Evolutionary conservation across 2,329 filamentous ascomycete genomes (phyloP), one percentile per base, ranked within the genome.

Genomic region (Ustilaginoidea virens): DNA sequence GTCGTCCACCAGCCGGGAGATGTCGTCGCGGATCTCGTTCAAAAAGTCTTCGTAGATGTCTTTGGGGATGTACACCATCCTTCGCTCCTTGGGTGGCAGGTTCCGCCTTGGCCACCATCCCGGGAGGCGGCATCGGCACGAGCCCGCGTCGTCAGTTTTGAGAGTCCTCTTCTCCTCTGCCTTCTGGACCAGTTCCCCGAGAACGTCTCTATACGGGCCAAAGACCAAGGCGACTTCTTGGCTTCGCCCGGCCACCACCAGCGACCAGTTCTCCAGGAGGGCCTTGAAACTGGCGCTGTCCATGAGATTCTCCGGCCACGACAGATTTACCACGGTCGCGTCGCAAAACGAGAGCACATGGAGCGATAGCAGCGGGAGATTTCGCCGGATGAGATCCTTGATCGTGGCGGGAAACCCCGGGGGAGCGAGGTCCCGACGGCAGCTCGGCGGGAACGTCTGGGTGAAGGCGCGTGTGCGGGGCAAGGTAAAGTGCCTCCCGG

Each of bases 41-140:
- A 35, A 18, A 10, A 35, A 22, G 7, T 32, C 27, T 3, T 32
- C 27, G 23, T 32, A 30, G 5, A 35, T 25, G 6, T 16, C 15
- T 25, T 35, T 27, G 11, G 33, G 33, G 13, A 35, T 29, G n/a
- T 29, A 32, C 14, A 35, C 30, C 27, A 32, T 35, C 23, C 33
- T 31, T 16, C 20, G 24, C 16, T 35, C 30, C 21, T 25, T 12
- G 5, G 23, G 18, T 11, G 28, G 19, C 3, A 28, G 21, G 3
- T 13, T 32, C 23, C 30, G 23, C 19, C 27, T 28, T 17, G 19
- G 20, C 23, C 23, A 30, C 27, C 33, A 30, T 5, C 22, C 19
- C 5, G 27, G 15, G 10, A 35, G 11, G 5, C 14, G 8, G 17
- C 8, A 22, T 16, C 24, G n/a, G n/a, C n/a, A n/a, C n/a, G 30